A percentile compares a stretch with the other conserved stretches of the same genome.
These are phyloP conservation scores for Nicotiana paniculata DNA, from an alignment of 257 asterid species.

Conservation along the genomic window DNA sequence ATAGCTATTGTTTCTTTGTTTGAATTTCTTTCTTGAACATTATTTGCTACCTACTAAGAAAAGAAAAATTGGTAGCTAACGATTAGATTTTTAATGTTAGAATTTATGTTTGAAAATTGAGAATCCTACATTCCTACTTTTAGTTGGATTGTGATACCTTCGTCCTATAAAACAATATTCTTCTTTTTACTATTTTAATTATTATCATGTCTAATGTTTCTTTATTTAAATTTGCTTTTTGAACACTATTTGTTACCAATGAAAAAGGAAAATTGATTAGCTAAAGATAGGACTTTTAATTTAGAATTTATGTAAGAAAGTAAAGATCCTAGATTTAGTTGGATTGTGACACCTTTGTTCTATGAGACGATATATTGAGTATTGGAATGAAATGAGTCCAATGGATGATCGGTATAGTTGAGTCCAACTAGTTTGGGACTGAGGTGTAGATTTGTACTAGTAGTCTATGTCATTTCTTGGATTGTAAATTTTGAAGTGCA, in stretches of 20 bases:
- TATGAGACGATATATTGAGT: background rate
- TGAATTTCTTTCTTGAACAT: background rate
- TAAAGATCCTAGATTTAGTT: background rate
- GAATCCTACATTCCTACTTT: background rate
- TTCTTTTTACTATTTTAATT: background rate
- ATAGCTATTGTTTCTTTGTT: background rate
- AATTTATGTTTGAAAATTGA: background rate
- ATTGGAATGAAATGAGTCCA: background rate
- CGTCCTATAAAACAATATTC: background rate
- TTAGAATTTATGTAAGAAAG: background rate
- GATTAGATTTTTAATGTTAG: background rate
- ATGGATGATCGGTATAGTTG: background rate
- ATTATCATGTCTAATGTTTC: no score
- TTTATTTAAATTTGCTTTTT: no score
- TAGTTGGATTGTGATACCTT: background rate
- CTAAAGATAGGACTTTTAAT: background rate
- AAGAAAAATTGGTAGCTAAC: background rate
- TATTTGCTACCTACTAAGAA: background rate
- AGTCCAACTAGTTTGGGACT: background rate
- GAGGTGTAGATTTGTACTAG: background rate
- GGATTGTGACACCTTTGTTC: background rate
- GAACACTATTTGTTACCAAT: no score
- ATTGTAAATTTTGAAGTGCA: background rate
- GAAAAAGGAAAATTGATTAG: background rate
- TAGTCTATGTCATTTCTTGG: background rate